phyloP scores from a whole-genome alignment of 2,329 filamentous ascomycete genomes.

The Penicillium expansum region DNA sequence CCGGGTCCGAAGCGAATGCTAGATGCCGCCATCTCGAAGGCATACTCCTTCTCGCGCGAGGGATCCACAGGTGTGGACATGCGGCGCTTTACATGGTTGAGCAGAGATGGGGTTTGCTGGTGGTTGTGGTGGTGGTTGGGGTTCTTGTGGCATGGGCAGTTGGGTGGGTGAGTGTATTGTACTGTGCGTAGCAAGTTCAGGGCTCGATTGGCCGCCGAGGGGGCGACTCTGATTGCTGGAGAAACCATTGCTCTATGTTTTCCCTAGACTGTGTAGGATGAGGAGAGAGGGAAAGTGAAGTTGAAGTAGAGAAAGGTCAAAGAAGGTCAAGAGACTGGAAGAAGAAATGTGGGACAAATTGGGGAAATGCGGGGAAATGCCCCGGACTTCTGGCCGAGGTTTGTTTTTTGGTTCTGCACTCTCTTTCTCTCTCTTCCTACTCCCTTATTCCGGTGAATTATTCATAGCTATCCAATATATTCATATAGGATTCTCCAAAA shows the following conservation, averaged over 20 bases:
- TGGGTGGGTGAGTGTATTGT: conserved; percentile 82
- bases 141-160: conserved; percentile 90
- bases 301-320: neutral
- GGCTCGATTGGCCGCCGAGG: conserved; percentile 47
- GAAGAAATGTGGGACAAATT: conserved; percentile 15
- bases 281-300: conserved; percentile 2
- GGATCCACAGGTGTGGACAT: conserved; percentile 75
- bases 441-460: neutral
- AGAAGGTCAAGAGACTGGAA: neutral
- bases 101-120: conserved; percentile 41
- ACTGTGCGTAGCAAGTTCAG: conserved; percentile 76
- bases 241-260: conserved; percentile 29
- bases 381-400: conserved; percentile 26
- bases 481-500: neutral
- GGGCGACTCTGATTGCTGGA: conserved; percentile 45
- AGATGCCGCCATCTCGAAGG: conserved; percentile 97
- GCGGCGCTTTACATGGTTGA: conserved; percentile 57
- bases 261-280: neutral
- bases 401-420: neutral
- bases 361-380: conserved; percentile 21
- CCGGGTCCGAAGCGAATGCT: conserved; percentile 92
- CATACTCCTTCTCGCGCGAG: conserved; percentile 83
- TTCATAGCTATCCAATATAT: neutral
- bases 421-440: neutral
- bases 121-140: conserved; percentile 78